Conservation (phyloP, 1,284 basidiomycete genomes). For the Salmacisia buchloeana region DNA sequence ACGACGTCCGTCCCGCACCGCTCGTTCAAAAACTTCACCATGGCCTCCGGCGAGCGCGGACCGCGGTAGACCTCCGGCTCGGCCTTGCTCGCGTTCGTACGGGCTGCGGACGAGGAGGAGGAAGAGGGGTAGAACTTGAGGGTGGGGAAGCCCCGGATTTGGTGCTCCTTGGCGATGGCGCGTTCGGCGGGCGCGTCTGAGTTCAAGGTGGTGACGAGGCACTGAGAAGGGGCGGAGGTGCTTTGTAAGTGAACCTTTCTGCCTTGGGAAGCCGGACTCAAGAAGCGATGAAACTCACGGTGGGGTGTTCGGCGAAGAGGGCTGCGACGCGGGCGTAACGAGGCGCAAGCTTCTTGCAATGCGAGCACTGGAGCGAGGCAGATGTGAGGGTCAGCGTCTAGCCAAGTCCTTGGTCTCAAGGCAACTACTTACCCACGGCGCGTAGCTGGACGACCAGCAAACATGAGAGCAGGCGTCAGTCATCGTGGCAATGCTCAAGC, state of each 20-base stretch:
- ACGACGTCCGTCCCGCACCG: slow-evolving; percentile 1
- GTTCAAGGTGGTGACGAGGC: slow-evolving; percentile 1
- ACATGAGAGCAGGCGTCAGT: neutral
- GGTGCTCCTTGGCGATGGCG: neutral
- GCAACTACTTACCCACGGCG: slow-evolving; percentile 6
- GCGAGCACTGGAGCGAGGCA: neutral
- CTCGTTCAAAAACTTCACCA: neutral
- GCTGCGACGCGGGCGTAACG: neutral
- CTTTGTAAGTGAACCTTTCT: neutral
- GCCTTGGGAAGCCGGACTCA: neutral
- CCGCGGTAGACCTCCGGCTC: neutral
- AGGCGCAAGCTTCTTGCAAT: slow-evolving; percentile 5
- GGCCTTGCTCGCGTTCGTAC: neutral
- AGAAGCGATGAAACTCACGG: neutral
- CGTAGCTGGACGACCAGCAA: neutral
- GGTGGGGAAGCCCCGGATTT: slow-evolving; percentile 1
- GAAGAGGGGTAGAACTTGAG: slow-evolving; percentile 1
- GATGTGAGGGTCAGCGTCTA: neutral
- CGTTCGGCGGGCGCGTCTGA: slow-evolving; percentile 2
- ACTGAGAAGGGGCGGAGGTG: neutral
- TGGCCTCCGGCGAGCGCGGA: neutral
- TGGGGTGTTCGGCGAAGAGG: neutral
- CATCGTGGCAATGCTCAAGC: neutral
- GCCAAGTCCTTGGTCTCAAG: too few species aligned
- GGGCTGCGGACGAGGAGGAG: neutral